Percentiles rank a stretch among this genome's conserved stretches.
These are phyloP conservation scores for Pleurotus ostreatus DNA, from an alignment of 768 basidiomycete species.

Conservation along the genomic window DNA sequence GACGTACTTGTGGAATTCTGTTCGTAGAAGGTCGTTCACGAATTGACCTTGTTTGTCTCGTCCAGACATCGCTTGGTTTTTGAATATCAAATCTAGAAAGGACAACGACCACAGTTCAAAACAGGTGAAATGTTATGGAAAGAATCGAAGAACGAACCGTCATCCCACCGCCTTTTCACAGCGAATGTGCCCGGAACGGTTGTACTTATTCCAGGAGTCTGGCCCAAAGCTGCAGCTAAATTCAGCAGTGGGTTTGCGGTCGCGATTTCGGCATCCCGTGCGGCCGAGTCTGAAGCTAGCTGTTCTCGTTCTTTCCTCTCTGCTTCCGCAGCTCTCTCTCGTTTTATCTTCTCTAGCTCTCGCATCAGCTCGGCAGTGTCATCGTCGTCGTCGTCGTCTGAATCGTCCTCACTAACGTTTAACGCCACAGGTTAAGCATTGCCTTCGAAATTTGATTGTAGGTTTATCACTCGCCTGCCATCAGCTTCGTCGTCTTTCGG, in stretches of 20 bases:
- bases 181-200: constrained; percentile 81
- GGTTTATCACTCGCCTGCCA: constrained; percentile 35
- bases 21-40: constrained; percentile 92
- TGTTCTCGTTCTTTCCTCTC: constrained; percentile 76
- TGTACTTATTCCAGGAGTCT: constrained; percentile 68
- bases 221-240: constrained; percentile 85
- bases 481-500: constrained; percentile 36
- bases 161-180: constrained; percentile 94
- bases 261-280: constrained; percentile 81
- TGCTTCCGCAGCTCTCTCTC: constrained; percentile 92
- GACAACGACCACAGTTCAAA: constrained; percentile 7
- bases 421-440: too few relatives aligned
- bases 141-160: constrained; percentile 49
- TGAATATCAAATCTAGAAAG: constrained; percentile 87
- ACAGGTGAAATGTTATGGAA: not conserved
- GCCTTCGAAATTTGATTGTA: too few relatives aligned
- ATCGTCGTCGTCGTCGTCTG: constrained; percentile 69
- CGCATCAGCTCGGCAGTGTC: constrained; percentile 91
- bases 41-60: constrained; percentile 75
- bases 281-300: constrained; percentile 51
- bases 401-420: constrained; percentile 41
- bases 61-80: constrained; percentile 85
- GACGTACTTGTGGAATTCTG: constrained; percentile 88
- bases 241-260: constrained; percentile 86
- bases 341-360: constrained; percentile 98